These are phyloP conservation scores for Neofusicoccum ribis DNA, from an alignment of 2,329 filamentous ascomycete genomes.

Conservation along the genomic window DNA sequence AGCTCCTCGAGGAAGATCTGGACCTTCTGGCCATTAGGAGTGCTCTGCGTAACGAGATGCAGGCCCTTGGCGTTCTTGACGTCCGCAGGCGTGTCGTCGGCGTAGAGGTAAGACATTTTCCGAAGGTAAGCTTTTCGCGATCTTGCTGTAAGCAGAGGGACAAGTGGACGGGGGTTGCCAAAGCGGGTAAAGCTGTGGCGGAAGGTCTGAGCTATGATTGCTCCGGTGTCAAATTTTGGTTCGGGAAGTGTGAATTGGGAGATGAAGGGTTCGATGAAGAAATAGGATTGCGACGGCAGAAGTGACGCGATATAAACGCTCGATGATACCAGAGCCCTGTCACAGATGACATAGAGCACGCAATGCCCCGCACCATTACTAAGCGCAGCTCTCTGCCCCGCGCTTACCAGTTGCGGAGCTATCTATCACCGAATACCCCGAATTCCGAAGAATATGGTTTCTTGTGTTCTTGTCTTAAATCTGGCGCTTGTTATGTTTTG, in stretches of 20 bases:
- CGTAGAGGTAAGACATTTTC: slow-evolving; percentile 46
- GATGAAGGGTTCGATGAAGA: not conserved
- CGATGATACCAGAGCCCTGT: not conserved
- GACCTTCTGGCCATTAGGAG: slow-evolving; percentile 54
- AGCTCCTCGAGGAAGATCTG: slow-evolving; percentile 59
- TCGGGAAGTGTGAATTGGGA: not conserved
- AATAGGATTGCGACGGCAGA: not conserved
- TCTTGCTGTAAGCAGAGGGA: not conserved
- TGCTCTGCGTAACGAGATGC: slow-evolving; percentile 53
- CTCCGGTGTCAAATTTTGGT: not conserved
- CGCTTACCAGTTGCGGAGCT: not conserved
- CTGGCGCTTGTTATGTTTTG: no score
- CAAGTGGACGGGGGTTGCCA: no score
- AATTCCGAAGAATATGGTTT: no score
- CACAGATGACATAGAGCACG: not conserved
- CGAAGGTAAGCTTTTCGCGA: not conserved
- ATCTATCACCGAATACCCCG: not conserved
- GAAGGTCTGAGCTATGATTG: not conserved
- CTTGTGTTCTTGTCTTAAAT: not conserved
- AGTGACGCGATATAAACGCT: not conserved
- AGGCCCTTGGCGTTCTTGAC: slow-evolving; percentile 52
- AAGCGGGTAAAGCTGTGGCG: not conserved
- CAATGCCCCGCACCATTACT: not conserved
- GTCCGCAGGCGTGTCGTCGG: slow-evolving; percentile 46
- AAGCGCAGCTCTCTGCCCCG: not conserved